phyloP scores from a whole-genome alignment of 2,329 filamentous ascomycete genomes.

The Gaeumannomyces tritici region DNA sequence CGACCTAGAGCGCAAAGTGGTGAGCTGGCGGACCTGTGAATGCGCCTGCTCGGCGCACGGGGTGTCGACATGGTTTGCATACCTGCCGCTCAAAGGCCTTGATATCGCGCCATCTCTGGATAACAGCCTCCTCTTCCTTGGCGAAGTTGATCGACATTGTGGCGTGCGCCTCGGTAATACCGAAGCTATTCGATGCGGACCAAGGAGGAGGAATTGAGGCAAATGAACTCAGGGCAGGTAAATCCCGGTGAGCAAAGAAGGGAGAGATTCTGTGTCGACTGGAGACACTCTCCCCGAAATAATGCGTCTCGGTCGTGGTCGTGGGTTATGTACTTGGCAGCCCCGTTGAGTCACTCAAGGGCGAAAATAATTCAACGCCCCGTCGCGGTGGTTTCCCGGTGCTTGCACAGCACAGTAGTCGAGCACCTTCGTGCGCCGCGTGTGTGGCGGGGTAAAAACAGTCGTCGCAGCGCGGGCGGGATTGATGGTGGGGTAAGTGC shows the following conservation, averaged over 20 bases:
- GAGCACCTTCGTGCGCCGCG: too few relatives aligned
- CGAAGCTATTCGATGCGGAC: background rate
- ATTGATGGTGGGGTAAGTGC: background rate
- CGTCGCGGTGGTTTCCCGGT: background rate
- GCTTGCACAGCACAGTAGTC: too few relatives aligned
- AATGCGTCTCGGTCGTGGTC: background rate
- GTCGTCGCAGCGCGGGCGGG: background rate
- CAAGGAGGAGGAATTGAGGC: background rate
- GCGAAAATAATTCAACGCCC: background rate
- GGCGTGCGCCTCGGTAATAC: background rate
- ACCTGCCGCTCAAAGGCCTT: constrained; percentile 84
- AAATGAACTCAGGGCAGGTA: background rate
- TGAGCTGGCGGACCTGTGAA: constrained; percentile 1
- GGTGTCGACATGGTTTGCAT: constrained; percentile 8
- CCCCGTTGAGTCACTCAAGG: background rate
- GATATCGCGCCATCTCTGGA: constrained; percentile 84
- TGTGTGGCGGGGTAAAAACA: background rate
- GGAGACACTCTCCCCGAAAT: background rate
- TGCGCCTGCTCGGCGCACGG: background rate
- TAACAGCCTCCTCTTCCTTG: constrained; percentile 76
- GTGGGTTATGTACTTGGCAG: background rate
- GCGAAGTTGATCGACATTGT: constrained; percentile 88
- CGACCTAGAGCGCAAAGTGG: constrained; percentile 34
- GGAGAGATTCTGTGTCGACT: background rate
- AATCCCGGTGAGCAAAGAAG: background rate